Base-by-base conservation (phyloP, 2,329 filamentous ascomycete species). In the Penicillium sp. region DNA sequence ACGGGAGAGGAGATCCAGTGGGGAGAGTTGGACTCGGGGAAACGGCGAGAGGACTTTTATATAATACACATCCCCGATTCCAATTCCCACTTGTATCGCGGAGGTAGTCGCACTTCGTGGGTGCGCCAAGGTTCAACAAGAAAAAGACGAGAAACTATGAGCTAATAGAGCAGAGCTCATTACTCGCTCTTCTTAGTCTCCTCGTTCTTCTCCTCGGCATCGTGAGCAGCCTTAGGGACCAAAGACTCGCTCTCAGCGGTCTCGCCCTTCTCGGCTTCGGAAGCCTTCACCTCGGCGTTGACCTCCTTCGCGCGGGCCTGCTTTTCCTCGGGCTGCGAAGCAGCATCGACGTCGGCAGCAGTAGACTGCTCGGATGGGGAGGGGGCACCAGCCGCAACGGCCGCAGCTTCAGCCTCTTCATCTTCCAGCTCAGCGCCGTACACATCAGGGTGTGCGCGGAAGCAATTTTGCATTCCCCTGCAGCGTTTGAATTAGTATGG, bases 401-500 rank as follows among this genome's bases (percentile, higher is more conserved):
- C 37, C 10, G 65, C 73, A 52, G 64, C 67, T 52, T 76, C 71
- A 29, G 57, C 51, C 28, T 66, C 77, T 42, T 86, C 83, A 44
- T 92, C 89, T 29, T 89, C 87, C 16, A 97, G 81, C 73, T 97
- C 93, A 39, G 89, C 84, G 56, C 92, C 92, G 75, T 99, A 99
- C 56, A 97, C 83, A 39, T 97, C 94, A 18, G 94, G 94, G 74
- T 97, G 90, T 72, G 87, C 79, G 65, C 92, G 86, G 83, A 99
- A 99, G 81, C 94, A 99, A 68, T 93, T 88, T 79, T 97, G 94
- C 94, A 99, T 99, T 67, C 83, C 87, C 82, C 92, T 96, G 64
- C 67, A 54, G 19, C 50, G 49, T 60, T 58, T 34, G 54, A 18
- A 18, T 79, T 67, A 73, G 71, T 23, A 51, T 24, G 29, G 16